Evolutionary conservation across 2,329 filamentous ascomycete species (phyloP).

Genomic region (Metarhizium robertsii): DNA sequence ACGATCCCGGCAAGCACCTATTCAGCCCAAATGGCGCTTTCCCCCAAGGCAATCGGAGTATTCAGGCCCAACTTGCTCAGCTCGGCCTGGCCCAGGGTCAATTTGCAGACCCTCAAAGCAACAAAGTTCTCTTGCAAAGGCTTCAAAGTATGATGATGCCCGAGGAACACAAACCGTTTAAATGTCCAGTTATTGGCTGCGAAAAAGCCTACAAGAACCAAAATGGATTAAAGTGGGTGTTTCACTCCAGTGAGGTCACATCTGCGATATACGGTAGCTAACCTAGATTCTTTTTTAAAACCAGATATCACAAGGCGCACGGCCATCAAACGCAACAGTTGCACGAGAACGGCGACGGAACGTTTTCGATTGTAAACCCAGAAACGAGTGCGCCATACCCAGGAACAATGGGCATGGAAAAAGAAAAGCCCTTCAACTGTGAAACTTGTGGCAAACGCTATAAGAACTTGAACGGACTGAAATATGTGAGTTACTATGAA

Average conservation of each 20-base stretch:
- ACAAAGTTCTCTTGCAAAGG: constrained; percentile 45
- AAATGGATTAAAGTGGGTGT: constrained; percentile 82
- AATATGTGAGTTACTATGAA: constrained; percentile 58
- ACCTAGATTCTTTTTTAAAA: not conserved
- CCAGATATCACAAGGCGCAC: constrained; percentile 64
- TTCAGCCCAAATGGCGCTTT: constrained; percentile 77
- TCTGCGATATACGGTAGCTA: not conserved
- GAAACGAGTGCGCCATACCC: constrained; percentile 91
- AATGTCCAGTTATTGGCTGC: constrained; percentile 94
- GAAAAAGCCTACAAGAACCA: constrained; percentile 99
- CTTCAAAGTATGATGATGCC: constrained; percentile 56
- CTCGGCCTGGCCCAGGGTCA: constrained; percentile 69
- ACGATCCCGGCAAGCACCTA: constrained; percentile 88
- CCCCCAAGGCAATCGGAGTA: constrained; percentile 51
- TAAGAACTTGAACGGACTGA: constrained; percentile 97
- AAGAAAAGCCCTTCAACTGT: constrained; percentile 97
- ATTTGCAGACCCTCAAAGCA: constrained; percentile 69
- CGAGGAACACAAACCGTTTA: constrained; percentile 95
- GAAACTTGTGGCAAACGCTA: constrained; percentile 96
- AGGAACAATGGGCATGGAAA: constrained; percentile 98
- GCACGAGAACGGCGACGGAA: constrained; percentile 93
- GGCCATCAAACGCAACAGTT: constrained; percentile 95
- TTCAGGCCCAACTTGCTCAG: constrained; percentile 60
- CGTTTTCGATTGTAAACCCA: constrained; percentile 96
- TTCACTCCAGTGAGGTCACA: not conserved